Conservation (phyloP, 2,329 filamentous ascomycete species). For the Colletotrichum siamense region DNA sequence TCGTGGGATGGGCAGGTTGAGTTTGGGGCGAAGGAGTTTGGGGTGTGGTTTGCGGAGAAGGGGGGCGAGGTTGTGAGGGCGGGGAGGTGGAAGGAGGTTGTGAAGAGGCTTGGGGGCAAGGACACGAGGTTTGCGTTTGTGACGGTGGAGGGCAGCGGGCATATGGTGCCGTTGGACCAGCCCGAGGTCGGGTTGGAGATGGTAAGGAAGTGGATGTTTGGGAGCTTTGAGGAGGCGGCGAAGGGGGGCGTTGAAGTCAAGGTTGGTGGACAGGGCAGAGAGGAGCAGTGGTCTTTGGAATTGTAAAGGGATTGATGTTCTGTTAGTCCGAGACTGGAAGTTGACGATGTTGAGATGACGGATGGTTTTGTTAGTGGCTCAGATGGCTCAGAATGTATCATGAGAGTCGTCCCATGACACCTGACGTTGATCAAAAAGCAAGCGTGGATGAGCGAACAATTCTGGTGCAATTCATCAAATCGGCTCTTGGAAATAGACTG, state of each 20-base stretch:
- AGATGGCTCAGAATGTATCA: background rate
- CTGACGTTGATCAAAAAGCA: background rate
- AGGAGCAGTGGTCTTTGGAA: background rate
- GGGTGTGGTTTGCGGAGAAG: conserved; percentile 8
- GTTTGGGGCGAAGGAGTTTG: conserved; percentile 37
- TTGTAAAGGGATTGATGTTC: background rate
- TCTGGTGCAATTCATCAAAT: no score
- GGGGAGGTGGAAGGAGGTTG: conserved; percentile 12
- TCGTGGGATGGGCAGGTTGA: conserved; percentile 48
- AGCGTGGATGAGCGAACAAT: fast-evolving
- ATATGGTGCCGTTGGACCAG: conserved; percentile 38
- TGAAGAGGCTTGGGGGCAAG: background rate
- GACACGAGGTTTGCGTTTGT: conserved; percentile 25
- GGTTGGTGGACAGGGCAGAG: background rate
- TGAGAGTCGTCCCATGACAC: background rate
- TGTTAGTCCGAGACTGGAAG: background rate
- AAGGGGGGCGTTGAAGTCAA: background rate
- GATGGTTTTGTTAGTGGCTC: background rate
- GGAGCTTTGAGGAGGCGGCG: background rate
- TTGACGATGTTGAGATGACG: background rate
- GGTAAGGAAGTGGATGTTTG: conserved; percentile 23
- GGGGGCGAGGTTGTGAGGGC: background rate
- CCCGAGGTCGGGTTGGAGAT: conserved; percentile 21
- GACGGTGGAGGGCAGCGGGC: conserved; percentile 41
- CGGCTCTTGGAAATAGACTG: no score